These are phyloP conservation scores for Epithemia pelagica DNA, from an alignment of 108 stramenopile genomes.

Conservation along the genomic window DNA sequence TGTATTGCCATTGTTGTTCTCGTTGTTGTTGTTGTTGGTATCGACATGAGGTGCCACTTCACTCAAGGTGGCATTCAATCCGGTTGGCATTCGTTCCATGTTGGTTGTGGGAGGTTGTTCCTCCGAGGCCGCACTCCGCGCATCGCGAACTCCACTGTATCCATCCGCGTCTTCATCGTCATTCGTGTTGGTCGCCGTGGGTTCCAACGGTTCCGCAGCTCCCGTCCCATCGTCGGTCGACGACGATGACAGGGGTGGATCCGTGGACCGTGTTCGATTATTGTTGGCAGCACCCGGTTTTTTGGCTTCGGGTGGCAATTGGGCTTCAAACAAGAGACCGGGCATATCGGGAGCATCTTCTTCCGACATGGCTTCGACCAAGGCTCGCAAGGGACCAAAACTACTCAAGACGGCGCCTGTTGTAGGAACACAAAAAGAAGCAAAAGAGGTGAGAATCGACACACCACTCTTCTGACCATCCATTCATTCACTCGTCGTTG, in stretches of 20 bases:
- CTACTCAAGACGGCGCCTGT: constrained; percentile 90
- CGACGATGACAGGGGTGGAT: neutral
- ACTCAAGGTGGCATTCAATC: neutral
- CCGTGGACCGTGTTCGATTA: neutral
- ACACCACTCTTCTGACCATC: neutral
- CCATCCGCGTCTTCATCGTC: neutral
- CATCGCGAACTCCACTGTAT: neutral
- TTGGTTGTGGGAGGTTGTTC: neutral
- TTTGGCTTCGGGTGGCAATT: constrained; percentile 72
- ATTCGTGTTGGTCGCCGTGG: neutral
- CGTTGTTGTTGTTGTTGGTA: neutral
- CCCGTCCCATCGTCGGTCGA: constrained; percentile 7
- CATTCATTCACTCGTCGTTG: neutral
- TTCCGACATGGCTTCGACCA: constrained; percentile 87
- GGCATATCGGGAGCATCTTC: constrained; percentile 93
- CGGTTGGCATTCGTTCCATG: neutral
- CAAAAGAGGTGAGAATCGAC: neutral
- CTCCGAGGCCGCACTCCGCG: neutral
- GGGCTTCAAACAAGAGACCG: constrained; percentile 93
- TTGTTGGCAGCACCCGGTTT: constrained; percentile 34
- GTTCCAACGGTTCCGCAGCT: neutral
- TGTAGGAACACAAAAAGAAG: neutral
- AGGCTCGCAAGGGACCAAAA: constrained; percentile 85
- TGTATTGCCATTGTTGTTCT: neutral
- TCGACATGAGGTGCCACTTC: neutral